Evolutionary conservation across 768 basidiomycete species (phyloP), one percentile per base, ranked within the genome.

Genomic region (Gloeostereum incarnatum): DNA sequence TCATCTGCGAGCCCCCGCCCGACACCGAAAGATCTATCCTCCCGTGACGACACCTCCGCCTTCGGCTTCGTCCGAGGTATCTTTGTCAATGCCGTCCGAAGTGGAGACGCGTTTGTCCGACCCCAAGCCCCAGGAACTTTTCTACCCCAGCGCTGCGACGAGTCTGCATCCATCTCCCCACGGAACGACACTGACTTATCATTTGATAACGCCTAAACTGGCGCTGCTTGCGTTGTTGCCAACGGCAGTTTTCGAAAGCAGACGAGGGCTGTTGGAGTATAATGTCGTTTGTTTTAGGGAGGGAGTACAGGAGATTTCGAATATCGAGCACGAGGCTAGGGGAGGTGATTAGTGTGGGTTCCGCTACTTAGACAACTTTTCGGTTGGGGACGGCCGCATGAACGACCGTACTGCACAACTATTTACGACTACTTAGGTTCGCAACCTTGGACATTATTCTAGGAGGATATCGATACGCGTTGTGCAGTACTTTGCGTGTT

Each of bases 241-340:
- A 19, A 81, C 84, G 2, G 62, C 68, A 22, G 76, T 85, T 33
- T 88, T 74, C 46, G 81, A 88, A 37, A 68, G 73, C 43, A 69
- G 81, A 39, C 67, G 84, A 13, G 85, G 84, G 16, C 62, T 90
- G 32, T 65, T 92, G 21, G 89, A 92, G 52, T 90, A 82, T 59
- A 92, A 92, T 49, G 81, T 91, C 2, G 80, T 87, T 25, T 88
- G 79, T 57, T 84, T 92, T 54, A 60, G 89, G 49, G 81, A 79
- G 54, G 89, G 89, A 0, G 73, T 88, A 35, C 75, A 82, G 55
- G 84, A 88, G 58, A 87, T 92, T 29, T 81, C 80, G 47, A 72
- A 78, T 35, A 74, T 87, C 6, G 87, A 89, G 53, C 69, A 64
- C 44, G 80, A 85, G 49, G 57, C 55, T 9, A 59, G 69, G 41